Evolutionary conservation across 108 stramenopile genomes (phyloP).

Genomic region (Skeletonema costatum): DNA sequence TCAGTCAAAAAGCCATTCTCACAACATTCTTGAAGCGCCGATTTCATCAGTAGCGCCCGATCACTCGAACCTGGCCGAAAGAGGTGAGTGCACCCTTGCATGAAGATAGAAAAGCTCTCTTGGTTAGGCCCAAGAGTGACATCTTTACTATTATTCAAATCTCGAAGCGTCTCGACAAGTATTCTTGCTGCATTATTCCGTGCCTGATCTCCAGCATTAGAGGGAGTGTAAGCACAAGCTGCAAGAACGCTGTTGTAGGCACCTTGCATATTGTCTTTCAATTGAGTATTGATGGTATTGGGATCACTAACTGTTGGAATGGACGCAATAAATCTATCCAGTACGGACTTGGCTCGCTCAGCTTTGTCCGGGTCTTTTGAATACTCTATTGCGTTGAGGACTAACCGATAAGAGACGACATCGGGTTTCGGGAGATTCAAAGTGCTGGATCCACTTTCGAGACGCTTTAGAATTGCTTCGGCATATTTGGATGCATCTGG

Average conservation of each 20-base stretch:
- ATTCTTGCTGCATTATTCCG: constrained; percentile 31
- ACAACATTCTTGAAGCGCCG: constrained; percentile 36
- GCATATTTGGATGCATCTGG: constrained; percentile 27
- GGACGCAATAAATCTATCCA: constrained; percentile 10
- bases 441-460: constrained; percentile 12
- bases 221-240: constrained; percentile 31
- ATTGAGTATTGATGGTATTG: neutral
- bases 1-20: constrained; percentile 23
- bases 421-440: constrained; percentile 18
- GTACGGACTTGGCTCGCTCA: constrained; percentile 24
- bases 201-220: constrained; percentile 19
- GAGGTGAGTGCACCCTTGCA: constrained; percentile 37
- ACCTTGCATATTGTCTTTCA: constrained; percentile 10
- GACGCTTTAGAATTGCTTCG: constrained; percentile 29
- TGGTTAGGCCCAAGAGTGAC: constrained; percentile 13
- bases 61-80: constrained; percentile 19
- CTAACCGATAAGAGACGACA: constrained; percentile 28
- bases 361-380: constrained; percentile 31
- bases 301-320: neutral
- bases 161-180: constrained; percentile 33
- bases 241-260: constrained; percentile 34
- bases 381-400: constrained; percentile 43
- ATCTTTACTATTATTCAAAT: constrained; percentile 13
- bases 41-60: constrained; percentile 14
- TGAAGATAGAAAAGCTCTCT: constrained; percentile 34